Base-by-base conservation (phyloP, 2,329 filamentous ascomycete genomes). In the Hypoxylon sp. region DNA sequence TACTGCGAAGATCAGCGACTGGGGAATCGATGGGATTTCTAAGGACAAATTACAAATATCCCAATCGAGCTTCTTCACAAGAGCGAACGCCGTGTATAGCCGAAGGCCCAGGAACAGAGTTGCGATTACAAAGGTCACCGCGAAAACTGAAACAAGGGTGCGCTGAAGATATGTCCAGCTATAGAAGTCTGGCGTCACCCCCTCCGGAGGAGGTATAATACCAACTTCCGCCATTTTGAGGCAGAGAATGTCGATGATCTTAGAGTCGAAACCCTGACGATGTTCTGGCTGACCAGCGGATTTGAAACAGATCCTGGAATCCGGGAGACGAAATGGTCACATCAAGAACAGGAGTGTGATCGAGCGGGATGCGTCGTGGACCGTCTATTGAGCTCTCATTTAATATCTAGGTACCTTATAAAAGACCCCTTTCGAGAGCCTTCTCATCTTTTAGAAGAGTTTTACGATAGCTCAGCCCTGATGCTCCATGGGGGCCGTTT, bases 11-110 rank as follows among this genome's bases (percentile, higher is more conserved):
- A 10, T 48, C 34, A 60, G 23, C 19, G 11, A 60, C 9, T 30
- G 11, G 5, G 5, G 1, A 53, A 3, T 41, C 36, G 36, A n/a
- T 7, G 1, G 36, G n/a, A 30, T 4, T 32, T 23, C 9, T 10
- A 17, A 14, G 9, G 4, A 17, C 25, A 5, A 53, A 38, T 25
- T 45, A 60, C 58, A 17, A 14, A 60, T 52, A 48, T 60, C 58
- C 58, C 58, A 60, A 53, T 60, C 58, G 7, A 60, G 13, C 28
- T 60, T 60, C 38, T 53, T 60, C 11, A 60, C 58, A 4, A 60
- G 52, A 21, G 21, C 17, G 3, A 60, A 52, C 9, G 36, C 48
- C 5, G 58, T 60, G 25, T 60, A 60, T 14, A 60, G 17, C 9
- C 58, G 58, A 36, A 53, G 38, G 7, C 14, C 28, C 9, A 60